Percentiles rank a stretch among this genome's conserved stretches.
Conservation (phyloP, 345 rosid genomes). For the Eucalyptus tenuipes region DNA sequence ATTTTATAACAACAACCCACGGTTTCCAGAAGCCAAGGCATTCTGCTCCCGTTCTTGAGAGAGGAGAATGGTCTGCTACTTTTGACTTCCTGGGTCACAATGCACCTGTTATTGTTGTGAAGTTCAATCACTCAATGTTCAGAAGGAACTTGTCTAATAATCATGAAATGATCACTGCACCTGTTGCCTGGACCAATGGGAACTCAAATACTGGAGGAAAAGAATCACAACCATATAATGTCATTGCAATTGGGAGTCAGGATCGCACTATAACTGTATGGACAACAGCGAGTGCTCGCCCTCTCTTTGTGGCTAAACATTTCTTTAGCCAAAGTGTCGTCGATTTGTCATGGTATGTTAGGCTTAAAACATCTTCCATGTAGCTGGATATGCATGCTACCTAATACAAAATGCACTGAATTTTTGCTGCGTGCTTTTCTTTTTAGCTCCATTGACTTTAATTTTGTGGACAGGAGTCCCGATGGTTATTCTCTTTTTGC, state of each 20-base stretch:
- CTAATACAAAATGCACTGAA: background rate
- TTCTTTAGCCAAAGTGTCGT: constrained; percentile 98
- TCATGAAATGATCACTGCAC: constrained; percentile 41
- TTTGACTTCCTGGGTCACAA: constrained; percentile 97
- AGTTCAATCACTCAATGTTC: constrained; percentile 96
- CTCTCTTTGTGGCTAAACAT: constrained; percentile 97
- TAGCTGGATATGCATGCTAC: background rate
- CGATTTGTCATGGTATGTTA: constrained; percentile 85
- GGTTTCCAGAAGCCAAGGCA: constrained; percentile 99
- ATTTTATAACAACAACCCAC: constrained; percentile 92
- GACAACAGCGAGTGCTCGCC: constrained; percentile 97
- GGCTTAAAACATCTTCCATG: background rate
- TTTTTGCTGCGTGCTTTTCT: background rate
- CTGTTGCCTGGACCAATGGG: constrained; percentile 86
- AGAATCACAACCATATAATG: constrained; percentile 80
- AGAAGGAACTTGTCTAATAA: constrained; percentile 32
- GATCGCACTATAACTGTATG: constrained; percentile 99
- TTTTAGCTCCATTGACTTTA: background rate
- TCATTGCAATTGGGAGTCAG: constrained; percentile 98
- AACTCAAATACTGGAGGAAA: constrained; percentile 66
- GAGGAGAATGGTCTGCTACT: constrained; percentile 98
- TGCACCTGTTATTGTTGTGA: constrained; percentile 94
- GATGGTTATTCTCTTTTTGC: constrained; percentile 96
- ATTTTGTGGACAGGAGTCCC: constrained; percentile 62
- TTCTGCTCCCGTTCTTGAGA: constrained; percentile 97